phyloP scores from a whole-genome alignment of 140 eudicot species.

The Anethum foeniculum region DNA sequence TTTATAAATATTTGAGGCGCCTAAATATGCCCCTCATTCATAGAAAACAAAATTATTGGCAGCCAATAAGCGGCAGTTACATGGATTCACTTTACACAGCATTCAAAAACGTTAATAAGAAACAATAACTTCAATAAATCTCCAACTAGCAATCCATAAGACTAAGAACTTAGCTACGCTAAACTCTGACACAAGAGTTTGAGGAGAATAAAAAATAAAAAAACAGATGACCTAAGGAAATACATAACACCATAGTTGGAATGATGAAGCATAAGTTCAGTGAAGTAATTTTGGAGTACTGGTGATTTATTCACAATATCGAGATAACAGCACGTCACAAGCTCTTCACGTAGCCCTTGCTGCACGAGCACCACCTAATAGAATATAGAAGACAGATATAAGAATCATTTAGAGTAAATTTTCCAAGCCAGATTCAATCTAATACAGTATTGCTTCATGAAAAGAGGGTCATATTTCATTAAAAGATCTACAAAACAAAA shows the following conservation, averaged over 20 bases:
- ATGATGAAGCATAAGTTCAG: neutral
- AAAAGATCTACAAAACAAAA: neutral
- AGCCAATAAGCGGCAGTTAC: neutral
- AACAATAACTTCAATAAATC: neutral
- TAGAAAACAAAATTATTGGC: neutral
- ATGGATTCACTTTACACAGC: neutral
- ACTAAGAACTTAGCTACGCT: neutral
- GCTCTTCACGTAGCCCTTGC: conserved; percentile 16
- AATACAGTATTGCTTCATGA: neutral
- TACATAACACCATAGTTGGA: neutral
- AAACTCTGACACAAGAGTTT: neutral
- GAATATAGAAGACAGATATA: neutral
- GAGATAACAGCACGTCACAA: neutral
- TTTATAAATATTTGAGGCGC: neutral
- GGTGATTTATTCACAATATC: neutral
- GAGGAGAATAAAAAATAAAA: neutral
- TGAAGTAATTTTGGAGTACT: neutral
- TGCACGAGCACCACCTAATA: conserved; percentile 15
- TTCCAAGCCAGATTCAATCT: neutral
- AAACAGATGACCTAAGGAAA: neutral
- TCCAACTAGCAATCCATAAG: neutral
- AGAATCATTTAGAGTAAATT: neutral
- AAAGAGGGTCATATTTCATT: neutral
- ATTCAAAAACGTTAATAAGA: neutral
- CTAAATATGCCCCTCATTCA: neutral